Percentiles rank a stretch among this genome's conserved stretches.
Evolutionary conservation across 768 basidiomycete species (phyloP).

Genomic region (Cystobasidium onofrii): DNA sequence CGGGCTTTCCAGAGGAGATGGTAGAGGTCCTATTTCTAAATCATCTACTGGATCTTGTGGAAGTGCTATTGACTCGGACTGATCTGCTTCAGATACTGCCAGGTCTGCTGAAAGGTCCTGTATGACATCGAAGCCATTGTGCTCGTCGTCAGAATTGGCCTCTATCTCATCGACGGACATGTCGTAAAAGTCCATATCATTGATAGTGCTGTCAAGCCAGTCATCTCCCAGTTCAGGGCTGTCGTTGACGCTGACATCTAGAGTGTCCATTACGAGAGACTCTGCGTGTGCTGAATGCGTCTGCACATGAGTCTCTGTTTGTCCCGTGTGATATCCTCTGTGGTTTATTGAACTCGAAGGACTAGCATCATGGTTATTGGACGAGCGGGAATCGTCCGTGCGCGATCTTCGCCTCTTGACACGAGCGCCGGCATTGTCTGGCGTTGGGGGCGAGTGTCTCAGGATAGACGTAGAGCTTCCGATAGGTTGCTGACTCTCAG

Average conservation of each 20-base stretch:
- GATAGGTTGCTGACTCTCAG: background rate
- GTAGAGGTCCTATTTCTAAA: background rate
- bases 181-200: background rate
- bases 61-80: background rate
- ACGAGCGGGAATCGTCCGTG: background rate
- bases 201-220: too few species aligned
- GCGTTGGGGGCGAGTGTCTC: background rate
- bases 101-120: too few species aligned
- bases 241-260: background rate
- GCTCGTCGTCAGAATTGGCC: background rate
- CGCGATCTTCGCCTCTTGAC: slow-evolving; percentile 1
- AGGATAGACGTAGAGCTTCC: background rate
- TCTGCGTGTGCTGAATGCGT: background rate
- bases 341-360: too few species aligned
- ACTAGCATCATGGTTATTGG: too few species aligned
- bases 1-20: background rate
- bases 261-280: background rate
- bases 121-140: too few species aligned
- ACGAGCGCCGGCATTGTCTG: background rate
- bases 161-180: background rate
- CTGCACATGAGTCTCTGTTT: too few species aligned
- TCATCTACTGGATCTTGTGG: background rate
- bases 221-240: background rate
- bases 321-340: too few species aligned
- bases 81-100: background rate